Conservation (phyloP, 129 eudicot genomes). For the Sambucus nigra region DNA sequence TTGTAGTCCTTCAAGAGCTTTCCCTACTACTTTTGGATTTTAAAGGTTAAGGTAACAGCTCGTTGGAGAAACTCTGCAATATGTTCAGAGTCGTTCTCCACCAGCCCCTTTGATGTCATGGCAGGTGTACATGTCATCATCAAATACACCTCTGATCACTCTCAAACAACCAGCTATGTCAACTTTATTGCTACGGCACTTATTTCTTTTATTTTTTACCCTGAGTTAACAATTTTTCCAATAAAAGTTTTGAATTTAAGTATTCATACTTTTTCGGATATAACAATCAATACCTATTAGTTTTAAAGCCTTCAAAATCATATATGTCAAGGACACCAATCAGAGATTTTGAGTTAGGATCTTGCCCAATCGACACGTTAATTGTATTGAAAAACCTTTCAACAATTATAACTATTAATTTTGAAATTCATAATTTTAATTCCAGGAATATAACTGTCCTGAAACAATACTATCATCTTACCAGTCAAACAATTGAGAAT, state of each 20-base stretch:
- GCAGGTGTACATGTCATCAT: conserved; percentile 88
- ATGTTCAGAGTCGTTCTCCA: conserved; percentile 93
- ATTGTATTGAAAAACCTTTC: conserved; percentile 89
- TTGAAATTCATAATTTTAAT: too few relatives aligned
- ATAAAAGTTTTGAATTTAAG: not conserved
- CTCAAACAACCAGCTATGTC: not conserved
- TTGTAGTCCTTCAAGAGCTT: conserved; percentile 93
- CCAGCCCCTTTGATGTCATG: conserved; percentile 94
- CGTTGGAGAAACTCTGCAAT: conserved; percentile 86
- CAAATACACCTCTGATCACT: not conserved
- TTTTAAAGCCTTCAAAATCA: conserved; percentile 93
- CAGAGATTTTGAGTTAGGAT: conserved; percentile 53
- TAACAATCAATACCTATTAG: conserved; percentile 58
- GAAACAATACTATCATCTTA: conserved; percentile 13
- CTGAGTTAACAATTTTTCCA: not conserved
- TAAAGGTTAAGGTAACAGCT: conserved; percentile 64
- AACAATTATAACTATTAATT: too few relatives aligned
- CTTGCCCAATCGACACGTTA: conserved; percentile 92
- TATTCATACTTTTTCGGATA: not conserved
- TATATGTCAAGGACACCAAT: conserved; percentile 98
- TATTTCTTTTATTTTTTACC: too few relatives aligned
- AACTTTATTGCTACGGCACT: too few relatives aligned
- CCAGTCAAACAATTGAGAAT: conserved; percentile 93
- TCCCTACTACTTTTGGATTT: conserved; percentile 81
- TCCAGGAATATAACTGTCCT: not conserved